A percentile compares a stretch with the other conserved stretches of the same genome.
These are phyloP conservation scores for Didymella segeticola DNA, from an alignment of 2,329 filamentous ascomycete species.

Conservation along the genomic window DNA sequence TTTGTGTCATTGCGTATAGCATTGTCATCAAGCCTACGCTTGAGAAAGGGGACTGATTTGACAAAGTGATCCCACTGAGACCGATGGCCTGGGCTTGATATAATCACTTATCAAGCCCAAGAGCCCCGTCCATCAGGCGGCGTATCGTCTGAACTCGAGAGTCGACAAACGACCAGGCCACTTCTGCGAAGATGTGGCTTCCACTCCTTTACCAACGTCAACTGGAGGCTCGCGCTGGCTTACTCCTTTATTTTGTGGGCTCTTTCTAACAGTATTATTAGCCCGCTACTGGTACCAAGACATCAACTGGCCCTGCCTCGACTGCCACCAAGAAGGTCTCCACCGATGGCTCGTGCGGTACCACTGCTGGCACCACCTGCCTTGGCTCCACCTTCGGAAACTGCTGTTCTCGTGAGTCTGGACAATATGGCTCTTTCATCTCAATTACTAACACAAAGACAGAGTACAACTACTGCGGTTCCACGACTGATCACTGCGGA, in stretches of 20 bases:
- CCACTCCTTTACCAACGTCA: conserved; percentile 5
- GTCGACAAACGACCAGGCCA: conserved; percentile 8
- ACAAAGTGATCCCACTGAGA: conserved; percentile 14
- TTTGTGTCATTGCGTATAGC: conserved; percentile 17
- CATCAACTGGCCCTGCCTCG: conserved; percentile 21
- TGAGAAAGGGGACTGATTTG: conserved; percentile 17
- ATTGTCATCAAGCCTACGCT: conserved; percentile 23
- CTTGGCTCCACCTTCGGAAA: conserved; percentile 52
- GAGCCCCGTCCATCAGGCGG: conserved; percentile 13
- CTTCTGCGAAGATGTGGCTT: conserved; percentile 8
- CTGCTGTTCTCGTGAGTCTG: conserved; percentile 58
- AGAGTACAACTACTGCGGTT: background rate
- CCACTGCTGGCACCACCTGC: conserved; percentile 51
- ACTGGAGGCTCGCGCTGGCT: conserved; percentile 10
- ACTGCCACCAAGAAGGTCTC: conserved; percentile 42
- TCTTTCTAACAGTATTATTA: conserved; percentile 9
- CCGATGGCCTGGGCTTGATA: conserved; percentile 12
- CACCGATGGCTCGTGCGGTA: conserved; percentile 53
- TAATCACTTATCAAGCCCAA: conserved; percentile 2
- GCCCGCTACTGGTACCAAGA: conserved; percentile 21
- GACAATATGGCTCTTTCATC: too few species aligned
- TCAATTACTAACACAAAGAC: too few species aligned
- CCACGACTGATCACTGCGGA: conserved; percentile 33
- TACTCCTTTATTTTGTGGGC: conserved; percentile 1
- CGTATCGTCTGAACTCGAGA: conserved; percentile 10